Base-by-base conservation (phyloP, 305 asterid genomes). In the Euphrasia arctica region DNA sequence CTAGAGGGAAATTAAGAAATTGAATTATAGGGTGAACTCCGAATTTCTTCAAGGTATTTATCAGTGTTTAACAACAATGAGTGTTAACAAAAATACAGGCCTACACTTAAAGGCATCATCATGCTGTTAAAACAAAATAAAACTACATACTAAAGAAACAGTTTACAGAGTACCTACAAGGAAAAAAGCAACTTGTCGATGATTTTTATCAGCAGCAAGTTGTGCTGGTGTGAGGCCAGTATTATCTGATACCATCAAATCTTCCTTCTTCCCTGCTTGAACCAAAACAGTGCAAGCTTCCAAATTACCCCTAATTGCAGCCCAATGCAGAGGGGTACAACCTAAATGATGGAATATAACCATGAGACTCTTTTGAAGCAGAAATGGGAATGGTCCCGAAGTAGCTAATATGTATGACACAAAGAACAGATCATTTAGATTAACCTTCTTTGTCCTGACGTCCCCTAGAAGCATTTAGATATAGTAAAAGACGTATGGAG, bases 261-360 rank as follows among this genome's bases (percentile, higher is more conserved):
- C 98, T 78, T 89, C 96, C 77, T 84, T 89, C 81, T 92, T 92
- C 71, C 98, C 98, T 49, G 98, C 94, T 78, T 86, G 96, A 72
- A 92, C 97, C 80, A 92, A 83, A 73, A 92, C 96, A 47, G 97
- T 92, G 87, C 98, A 92, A 63, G 98, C 98, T 80, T 89, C 98
- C 72, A 92, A 75, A 66, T 89, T 83, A 65, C 95, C 98, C 82
- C 91, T 84, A 61, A 88, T 87, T 71, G 98, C 98, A 77, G 96
- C 96, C 98, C 98, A 92, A 65, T 92, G 98, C 60, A 92, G 87
- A 68, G 98, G 95, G 51, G 95, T 89, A 76, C 98, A 92, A 69
- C 98, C 98, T 89, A 79, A 52, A 77, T 58, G 63, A 55, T 13
- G 61, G 63, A 60, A 43, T 22, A 64, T 43, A 66, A 62, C 50